Conservation (phyloP, 805 yeast species). For the Spathaspora boniae region DNA sequence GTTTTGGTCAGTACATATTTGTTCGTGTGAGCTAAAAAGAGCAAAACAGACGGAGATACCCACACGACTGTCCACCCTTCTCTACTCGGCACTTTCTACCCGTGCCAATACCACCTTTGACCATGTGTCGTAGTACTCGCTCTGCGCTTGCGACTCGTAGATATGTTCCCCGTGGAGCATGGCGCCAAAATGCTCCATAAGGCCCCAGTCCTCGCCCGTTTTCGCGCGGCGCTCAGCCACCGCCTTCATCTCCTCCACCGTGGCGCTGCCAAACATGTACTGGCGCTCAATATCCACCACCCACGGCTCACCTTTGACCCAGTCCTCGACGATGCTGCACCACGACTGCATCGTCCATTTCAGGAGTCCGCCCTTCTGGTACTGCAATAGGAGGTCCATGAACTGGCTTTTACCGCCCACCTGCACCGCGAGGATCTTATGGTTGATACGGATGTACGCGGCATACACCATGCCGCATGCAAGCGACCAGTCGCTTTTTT, state of each 20-base stretch:
- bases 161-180: conserved; percentile 32
- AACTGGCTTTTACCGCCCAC: conserved; percentile 49
- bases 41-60: not conserved
- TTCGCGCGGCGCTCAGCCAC: conserved; percentile 26
- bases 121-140: conserved; percentile 32
- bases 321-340: conserved; percentile 49
- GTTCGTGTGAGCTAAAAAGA: not conserved
- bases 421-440: conserved; percentile 39
- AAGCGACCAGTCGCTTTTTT: conserved; percentile 62
- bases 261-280: conserved; percentile 33
- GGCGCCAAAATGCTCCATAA: conserved; percentile 28
- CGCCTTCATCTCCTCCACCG: conserved; percentile 12
- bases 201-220: conserved; percentile 30
- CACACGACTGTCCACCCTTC: not conserved
- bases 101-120: conserved; percentile 14
- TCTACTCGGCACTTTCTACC: not conserved
- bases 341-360: conserved; percentile 50
- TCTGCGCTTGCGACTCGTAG: conserved; percentile 28
- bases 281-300: conserved; percentile 49
- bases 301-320: conserved; percentile 62
- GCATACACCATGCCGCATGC: conserved; percentile 65
- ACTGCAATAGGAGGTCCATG: conserved; percentile 46
- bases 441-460: conserved; percentile 54
- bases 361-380: conserved; percentile 53
- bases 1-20: too few relatives aligned